A percentile compares a stretch with the other conserved stretches of the same genome.
phyloP scores from a whole-genome alignment of 495 filamentous ascomycete species.

The Oleoguttula mirabilis region DNA sequence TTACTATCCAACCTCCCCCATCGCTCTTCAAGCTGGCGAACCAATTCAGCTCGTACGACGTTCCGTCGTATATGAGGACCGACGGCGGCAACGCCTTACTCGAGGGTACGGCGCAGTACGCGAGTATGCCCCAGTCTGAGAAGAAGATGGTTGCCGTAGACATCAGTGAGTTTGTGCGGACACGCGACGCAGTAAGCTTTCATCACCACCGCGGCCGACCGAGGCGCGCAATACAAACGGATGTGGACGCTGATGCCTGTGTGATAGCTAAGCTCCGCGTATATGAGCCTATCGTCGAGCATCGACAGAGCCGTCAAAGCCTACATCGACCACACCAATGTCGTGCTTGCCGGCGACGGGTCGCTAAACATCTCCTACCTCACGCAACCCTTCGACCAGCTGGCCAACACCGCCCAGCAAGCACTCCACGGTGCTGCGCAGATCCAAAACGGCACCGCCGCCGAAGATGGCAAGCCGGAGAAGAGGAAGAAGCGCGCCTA shows the following conservation, averaged over 20 bases:
- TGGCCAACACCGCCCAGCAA: conserved; percentile 6
- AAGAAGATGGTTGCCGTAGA: conserved; percentile 8
- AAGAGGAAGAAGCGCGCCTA: conserved; percentile 46
- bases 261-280: conserved; percentile 45
- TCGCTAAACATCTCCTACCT: conserved; percentile 19
- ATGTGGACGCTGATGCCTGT: neutral
- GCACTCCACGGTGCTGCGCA: conserved; percentile 4
- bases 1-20: too few species aligned
- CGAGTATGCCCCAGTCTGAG: neutral
- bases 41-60: neutral
- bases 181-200: conserved; percentile 56
- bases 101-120: neutral
- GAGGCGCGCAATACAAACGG: too few species aligned
- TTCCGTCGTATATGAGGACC: neutral
- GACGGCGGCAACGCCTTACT: neutral
- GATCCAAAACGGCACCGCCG: neutral
- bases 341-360: conserved; percentile 43
- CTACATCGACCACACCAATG: conserved; percentile 72
- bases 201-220: too few species aligned
- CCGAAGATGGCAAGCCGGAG: conserved; percentile 4
- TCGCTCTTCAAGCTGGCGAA: too few species aligned
- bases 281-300: conserved; percentile 35
- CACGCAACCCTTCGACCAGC: conserved; percentile 18
- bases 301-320: conserved; percentile 41
- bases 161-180: conserved; percentile 40